Base-by-base conservation (phyloP, 2,329 filamentous ascomycete genomes). In the Plectosphaerella cucumerina region DNA sequence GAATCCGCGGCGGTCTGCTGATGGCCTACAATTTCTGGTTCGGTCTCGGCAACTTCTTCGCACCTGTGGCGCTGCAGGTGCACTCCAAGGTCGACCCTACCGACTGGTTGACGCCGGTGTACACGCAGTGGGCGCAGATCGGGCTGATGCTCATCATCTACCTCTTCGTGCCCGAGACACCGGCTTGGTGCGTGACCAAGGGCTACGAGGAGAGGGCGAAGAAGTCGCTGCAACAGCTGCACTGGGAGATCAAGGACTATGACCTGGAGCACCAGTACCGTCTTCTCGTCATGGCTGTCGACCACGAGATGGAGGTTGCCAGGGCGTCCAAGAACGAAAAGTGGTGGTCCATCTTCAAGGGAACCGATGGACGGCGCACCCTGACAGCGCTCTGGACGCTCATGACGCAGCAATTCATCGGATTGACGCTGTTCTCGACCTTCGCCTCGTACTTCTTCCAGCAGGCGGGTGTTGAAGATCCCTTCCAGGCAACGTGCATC, bases 21-120 rank as follows among this genome's bases (percentile, higher is more conserved):
- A 72, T 73, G 54, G 61, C 63, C 6, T 72, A 74, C 51, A 70
- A 61, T 47, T 66, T 73, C 55, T 76, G 73, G 73, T 75, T 69
- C 54, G 66, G 68, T 1, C 26, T 74, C 0, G 73, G 73, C 1
- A 63, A 65, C n/a, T 67, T 76, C 33, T 70, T 70, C 35, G 71
- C 69, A 2, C 69, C 66, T 5, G 62, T 76, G 0, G 71, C 71
- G 1, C 59, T 76, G 3, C 64, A 73, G 21, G 50, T 57, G 2
- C 59, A 75, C 2, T 65, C 63, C 39, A 50, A 56, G 9, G 48
- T 48, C 0, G 56, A 67, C 23, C 66, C 67, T 0, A 58, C 62
- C 18, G 58, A 73, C 44, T 75, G 65, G 51, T 60, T 64, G 6
- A 65, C 63, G 4, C 65, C 72, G 2, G 70, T 76, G 23, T 73